These are phyloP conservation scores for Elaeis guineensis DNA, from an alignment of 176 grass and related monocot genomes.

Conservation along the genomic window DNA sequence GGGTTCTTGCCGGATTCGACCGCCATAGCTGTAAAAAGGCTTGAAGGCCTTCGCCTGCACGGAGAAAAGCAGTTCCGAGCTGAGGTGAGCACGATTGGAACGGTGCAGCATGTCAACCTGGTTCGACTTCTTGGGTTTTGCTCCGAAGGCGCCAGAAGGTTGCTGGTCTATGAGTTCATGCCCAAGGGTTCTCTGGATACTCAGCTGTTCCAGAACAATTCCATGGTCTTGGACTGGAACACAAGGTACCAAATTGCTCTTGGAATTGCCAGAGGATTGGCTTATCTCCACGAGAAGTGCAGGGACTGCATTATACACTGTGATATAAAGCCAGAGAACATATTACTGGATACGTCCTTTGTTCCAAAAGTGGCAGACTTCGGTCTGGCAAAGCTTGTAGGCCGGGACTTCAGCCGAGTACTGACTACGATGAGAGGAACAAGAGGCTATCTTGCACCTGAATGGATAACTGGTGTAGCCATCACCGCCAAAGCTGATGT, in stretches of 20 bases:
- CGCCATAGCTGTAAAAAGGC: conserved; percentile 13
- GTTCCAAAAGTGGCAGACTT: conserved; percentile 9
- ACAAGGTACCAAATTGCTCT: conserved; percentile 7
- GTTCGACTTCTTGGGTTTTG: conserved; percentile 17
- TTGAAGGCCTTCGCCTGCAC: conserved; percentile 1
- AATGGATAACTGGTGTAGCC: conserved; percentile 6
- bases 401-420: conserved; percentile 19
- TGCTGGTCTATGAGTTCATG: conserved; percentile 21
- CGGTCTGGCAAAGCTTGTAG: conserved; percentile 16
- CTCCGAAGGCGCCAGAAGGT: conserved; percentile 6
- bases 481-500: conserved; percentile 19
- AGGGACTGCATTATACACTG: conserved; percentile 19
- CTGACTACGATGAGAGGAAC: conserved; percentile 17
- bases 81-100: conserved; percentile 15
- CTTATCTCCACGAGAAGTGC: conserved; percentile 18
- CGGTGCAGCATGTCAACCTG: conserved; percentile 9
- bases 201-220: not conserved
- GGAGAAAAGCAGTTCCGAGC: conserved; percentile 17
- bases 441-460: conserved; percentile 13
- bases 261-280: conserved; percentile 7
- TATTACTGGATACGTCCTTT: conserved; percentile 5
- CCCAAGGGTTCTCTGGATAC: not conserved
- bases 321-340: conserved; percentile 19
- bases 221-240: conserved; percentile 5
- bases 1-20: conserved; percentile 5